Conservation (phyloP, 106 monocot species). For the Chionographis japonica region DNA sequence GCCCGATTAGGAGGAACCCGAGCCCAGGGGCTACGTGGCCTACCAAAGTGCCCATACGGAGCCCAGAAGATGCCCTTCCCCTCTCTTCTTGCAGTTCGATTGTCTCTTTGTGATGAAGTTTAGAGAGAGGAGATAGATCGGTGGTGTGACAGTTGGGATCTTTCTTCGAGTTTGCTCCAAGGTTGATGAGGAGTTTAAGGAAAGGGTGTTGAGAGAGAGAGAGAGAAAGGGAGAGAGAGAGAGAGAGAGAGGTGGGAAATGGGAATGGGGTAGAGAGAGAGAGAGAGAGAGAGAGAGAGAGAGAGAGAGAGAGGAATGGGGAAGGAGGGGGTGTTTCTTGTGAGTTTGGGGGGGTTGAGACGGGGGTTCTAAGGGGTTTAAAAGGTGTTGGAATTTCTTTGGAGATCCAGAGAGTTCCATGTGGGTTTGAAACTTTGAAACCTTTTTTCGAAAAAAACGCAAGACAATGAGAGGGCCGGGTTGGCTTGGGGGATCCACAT, state of each 20-base stretch:
- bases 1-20: conserved; percentile 70
- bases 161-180: too few relatives aligned
- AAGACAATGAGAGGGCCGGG: too few relatives aligned
- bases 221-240: not conserved
- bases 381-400: not conserved
- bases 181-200: too few relatives aligned
- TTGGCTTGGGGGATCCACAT: too few relatives aligned
- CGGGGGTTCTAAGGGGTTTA: not conserved
- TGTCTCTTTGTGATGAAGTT: too few relatives aligned
- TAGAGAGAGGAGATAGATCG: too few relatives aligned
- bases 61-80: too few relatives aligned
- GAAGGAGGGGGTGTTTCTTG: not conserved
- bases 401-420: not conserved
- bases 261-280: not conserved
- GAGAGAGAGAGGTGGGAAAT: not conserved
- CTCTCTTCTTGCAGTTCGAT: not conserved
- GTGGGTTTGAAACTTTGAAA: not conserved
- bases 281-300: not conserved
- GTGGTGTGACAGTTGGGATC: too few relatives aligned
- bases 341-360: not conserved
- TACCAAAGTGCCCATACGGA: conserved; percentile 56
- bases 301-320: not conserved
- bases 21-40: conserved; percentile 77
- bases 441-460: too few relatives aligned
- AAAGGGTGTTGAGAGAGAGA: too few relatives aligned